Evolutionary conservation across 78 protist genomes (phyloP).

Genomic region (Paulinella micropora): DNA sequence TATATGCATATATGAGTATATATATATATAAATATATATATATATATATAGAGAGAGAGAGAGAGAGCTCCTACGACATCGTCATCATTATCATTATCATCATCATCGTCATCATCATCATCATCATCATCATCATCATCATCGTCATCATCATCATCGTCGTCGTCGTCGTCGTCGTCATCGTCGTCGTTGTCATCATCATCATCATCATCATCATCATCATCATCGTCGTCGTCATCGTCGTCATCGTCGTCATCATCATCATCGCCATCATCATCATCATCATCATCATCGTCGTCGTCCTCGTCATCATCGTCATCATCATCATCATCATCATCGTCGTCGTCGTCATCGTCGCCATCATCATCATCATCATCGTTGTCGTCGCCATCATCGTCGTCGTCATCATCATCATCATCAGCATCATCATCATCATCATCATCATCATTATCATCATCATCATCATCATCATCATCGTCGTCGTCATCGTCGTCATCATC

Average conservation of each 20-base stretch:
- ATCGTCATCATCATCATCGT: background rate
- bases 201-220: background rate
- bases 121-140: background rate
- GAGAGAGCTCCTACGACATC: background rate
- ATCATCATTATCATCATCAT: background rate
- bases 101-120: background rate
- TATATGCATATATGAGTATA: background rate
- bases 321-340: background rate
- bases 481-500: background rate
- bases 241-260: no score
- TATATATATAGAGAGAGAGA: background rate
- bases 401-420: no score
- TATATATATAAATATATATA: background rate
- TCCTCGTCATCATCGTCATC: background rate
- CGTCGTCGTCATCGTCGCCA: background rate
- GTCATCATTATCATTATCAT: background rate
- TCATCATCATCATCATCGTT: background rate
- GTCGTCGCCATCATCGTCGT: no score
- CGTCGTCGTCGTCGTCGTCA: no score
- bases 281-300: no score
- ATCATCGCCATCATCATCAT: no score
- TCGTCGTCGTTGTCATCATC: background rate
- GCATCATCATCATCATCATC: background rate
- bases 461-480: background rate
- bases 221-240: background rate